Percentiles rank a stretch among this genome's conserved stretches.
Evolutionary conservation across 2,329 filamentous ascomycete genomes (phyloP).

Genomic region (Pseudogymnoascus pannorum): DNA sequence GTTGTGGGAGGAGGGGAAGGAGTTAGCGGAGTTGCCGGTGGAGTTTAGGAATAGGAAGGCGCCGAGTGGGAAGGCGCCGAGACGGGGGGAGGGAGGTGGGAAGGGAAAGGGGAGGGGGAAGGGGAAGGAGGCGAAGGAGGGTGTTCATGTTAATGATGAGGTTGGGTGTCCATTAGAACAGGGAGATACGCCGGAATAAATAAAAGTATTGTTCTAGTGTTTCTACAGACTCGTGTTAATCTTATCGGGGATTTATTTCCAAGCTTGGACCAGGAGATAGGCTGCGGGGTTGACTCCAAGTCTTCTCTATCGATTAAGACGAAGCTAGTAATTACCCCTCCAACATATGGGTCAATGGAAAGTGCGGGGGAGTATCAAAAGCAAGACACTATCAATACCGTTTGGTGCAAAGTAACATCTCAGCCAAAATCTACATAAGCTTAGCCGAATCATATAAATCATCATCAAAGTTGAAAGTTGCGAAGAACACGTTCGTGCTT

Average conservation of each 20-base stretch:
- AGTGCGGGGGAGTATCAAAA: neutral
- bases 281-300: neutral
- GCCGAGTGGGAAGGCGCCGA: conserved; percentile 33
- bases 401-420: too few species aligned
- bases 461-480: conserved; percentile 17
- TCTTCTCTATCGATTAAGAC: neutral
- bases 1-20: conserved; percentile 63
- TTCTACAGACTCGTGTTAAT: neutral
- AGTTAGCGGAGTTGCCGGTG: conserved; percentile 59
- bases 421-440: too few species aligned
- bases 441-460: neutral
- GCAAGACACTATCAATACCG: neutral
- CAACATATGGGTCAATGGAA: neutral
- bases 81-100: conserved; percentile 28
- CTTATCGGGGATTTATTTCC: neutral
- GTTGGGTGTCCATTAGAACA: neutral
- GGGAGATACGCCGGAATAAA: neutral
- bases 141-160: neutral
- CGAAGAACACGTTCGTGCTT: conserved; percentile 20
- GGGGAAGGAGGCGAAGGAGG: neutral
- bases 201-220: neutral
- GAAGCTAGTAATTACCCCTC: conserved; percentile 1
- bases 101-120: neutral
- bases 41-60: conserved; percentile 46
- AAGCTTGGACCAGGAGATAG: conserved; percentile 4